Evolutionary conservation across 2,329 filamentous ascomycete genomes (phyloP).

Genomic region (Colletotrichum kahawae): DNA sequence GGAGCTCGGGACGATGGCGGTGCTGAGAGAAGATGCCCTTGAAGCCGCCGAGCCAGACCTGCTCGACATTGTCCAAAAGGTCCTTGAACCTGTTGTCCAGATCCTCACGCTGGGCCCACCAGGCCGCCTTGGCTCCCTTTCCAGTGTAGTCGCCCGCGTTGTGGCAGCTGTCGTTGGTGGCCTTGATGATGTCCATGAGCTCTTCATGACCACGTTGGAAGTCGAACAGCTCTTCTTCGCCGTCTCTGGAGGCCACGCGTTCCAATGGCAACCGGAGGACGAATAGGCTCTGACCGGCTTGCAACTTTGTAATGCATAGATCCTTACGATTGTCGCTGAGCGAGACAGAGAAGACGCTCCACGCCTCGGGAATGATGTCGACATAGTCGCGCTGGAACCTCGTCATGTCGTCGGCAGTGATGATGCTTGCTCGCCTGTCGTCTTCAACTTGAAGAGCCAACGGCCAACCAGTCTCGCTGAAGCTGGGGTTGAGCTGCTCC

Average conservation of each 20-base stretch:
- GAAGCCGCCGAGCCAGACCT: slow-evolving; percentile 95
- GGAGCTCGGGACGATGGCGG: slow-evolving; percentile 62
- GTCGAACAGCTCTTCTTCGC: slow-evolving; percentile 78
- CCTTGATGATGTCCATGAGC: slow-evolving; percentile 79
- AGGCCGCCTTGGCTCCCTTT: slow-evolving; percentile 78
- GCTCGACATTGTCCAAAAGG: slow-evolving; percentile 84
- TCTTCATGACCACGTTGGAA: slow-evolving; percentile 82
- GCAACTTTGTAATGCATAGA: slow-evolving; percentile 86
- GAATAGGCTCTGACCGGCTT: slow-evolving; percentile 78
- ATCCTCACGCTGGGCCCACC: slow-evolving; percentile 87
- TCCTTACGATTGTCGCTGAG: slow-evolving; percentile 84
- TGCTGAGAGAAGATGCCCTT: slow-evolving; percentile 89
- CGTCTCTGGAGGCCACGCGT: slow-evolving; percentile 79
- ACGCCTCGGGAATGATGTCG: slow-evolving; percentile 80
- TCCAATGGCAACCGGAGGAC: slow-evolving; percentile 85
- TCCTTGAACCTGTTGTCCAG: slow-evolving; percentile 80
- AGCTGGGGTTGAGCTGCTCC: slow-evolving; percentile 20
- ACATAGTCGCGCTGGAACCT: slow-evolving; percentile 82
- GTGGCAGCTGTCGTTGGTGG: slow-evolving; percentile 86
- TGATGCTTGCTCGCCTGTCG: slow-evolving; percentile 47
- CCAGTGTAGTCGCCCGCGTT: slow-evolving; percentile 68
- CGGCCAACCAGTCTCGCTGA: slow-evolving; percentile 42
- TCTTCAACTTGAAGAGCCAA: slow-evolving; percentile 23
- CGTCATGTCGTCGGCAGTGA: slow-evolving; percentile 55
- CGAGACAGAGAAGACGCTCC: slow-evolving; percentile 86